Evolutionary conservation across 495 filamentous ascomycete genomes (phyloP).

Genomic region (Xanthoparmelia taractica): DNA sequence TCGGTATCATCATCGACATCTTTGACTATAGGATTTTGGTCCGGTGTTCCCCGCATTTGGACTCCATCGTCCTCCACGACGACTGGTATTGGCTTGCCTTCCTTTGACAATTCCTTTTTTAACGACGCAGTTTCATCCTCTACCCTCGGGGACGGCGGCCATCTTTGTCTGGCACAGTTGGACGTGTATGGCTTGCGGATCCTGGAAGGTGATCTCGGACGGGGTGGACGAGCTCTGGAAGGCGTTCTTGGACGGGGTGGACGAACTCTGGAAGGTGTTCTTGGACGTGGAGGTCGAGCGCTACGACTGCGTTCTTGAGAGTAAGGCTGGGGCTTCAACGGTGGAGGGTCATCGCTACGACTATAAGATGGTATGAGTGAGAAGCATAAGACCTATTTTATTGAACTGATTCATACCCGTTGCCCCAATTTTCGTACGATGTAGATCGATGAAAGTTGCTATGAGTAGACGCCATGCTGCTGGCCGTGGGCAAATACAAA

Average conservation of each 20-base stretch:
- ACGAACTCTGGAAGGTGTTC: conserved; percentile 8
- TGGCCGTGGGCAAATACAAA: not conserved
- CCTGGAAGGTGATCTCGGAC: conserved; percentile 17
- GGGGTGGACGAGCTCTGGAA: not conserved
- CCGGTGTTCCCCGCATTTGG: conserved; percentile 36
- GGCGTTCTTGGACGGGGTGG: conserved; percentile 10
- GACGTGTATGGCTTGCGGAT: conserved; percentile 15
- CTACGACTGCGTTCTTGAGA: not conserved
- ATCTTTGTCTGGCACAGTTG: conserved; percentile 16
- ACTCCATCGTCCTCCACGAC: conserved; percentile 18
- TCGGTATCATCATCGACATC: conserved; percentile 18
- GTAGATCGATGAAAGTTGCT: not conserved
- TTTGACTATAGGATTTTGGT: conserved; percentile 42
- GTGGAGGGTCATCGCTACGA: not conserved
- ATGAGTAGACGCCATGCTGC: not conserved
- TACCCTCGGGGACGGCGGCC: conserved; percentile 19
- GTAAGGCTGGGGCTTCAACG: not conserved
- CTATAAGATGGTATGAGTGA: not conserved
- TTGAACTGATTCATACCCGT: not conserved
- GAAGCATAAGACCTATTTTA: not conserved
- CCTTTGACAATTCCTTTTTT: conserved; percentile 1
- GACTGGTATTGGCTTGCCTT: conserved; percentile 4
- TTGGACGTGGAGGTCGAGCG: conserved; percentile 16
- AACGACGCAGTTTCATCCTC: conserved; percentile 10
- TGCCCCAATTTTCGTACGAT: not conserved